Conservation (phyloP, 1,284 basidiomycete species). For the Lentinula novae-zelandiae region DNA sequence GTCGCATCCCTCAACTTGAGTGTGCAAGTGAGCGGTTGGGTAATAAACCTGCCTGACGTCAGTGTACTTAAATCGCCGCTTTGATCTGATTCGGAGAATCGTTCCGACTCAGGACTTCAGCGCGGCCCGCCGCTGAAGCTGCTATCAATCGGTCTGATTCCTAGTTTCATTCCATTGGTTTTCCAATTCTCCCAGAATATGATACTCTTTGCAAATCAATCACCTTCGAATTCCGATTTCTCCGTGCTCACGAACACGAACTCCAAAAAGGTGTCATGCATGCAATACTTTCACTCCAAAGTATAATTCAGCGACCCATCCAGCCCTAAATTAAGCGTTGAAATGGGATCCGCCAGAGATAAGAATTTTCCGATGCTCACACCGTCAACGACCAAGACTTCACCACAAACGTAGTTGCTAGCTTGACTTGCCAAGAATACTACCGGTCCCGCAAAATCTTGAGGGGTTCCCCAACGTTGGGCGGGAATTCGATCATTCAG, state of each 20-base stretch:
- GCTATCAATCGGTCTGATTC: no score
- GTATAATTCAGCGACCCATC: constrained; percentile 52
- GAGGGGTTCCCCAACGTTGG: constrained; percentile 84
- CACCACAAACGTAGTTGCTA: constrained; percentile 89
- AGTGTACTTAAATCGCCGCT: background rate
- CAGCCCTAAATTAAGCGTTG: constrained; percentile 43
- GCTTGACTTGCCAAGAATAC: constrained; percentile 88
- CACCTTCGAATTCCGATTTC: background rate
- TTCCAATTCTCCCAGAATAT: background rate
- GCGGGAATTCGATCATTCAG: constrained; percentile 94
- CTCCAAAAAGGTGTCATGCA: background rate
- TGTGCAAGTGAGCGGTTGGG: background rate
- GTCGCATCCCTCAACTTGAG: background rate
- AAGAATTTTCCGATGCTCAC: constrained; percentile 32
- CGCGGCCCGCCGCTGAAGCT: background rate
- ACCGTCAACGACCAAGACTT: constrained; percentile 77
- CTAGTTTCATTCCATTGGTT: background rate
- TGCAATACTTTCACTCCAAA: background rate
- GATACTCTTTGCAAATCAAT: background rate
- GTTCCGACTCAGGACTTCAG: background rate
- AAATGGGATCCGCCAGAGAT: background rate
- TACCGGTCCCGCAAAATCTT: constrained; percentile 87
- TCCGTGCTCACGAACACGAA: background rate
- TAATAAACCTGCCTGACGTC: background rate
- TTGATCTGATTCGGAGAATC: background rate